Evolutionary conservation across 306 rosid genomes (phyloP), one percentile per base, ranked within the genome.

Genomic region (Pyrus betulifolia): DNA sequence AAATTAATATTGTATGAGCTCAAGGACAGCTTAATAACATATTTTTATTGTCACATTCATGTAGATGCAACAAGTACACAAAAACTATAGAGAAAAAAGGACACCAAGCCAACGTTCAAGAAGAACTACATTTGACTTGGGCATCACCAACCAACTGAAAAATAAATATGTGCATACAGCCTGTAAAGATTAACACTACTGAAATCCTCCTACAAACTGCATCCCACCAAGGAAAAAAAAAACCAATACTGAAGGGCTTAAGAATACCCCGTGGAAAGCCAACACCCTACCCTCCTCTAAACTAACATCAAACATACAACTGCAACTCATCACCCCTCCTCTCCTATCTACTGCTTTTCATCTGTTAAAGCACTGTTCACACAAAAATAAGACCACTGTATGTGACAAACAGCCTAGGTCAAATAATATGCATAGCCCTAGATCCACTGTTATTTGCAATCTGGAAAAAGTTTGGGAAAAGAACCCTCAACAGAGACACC

Each of bases 11-110:
- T 49, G 38, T 21, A 28, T 14, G 42, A 22, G 69, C n/a, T 72
- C 76, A 79, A 79, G 82, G 74, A 44, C 51, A 78, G 67, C 75
- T 82, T 68, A 74, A 68, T 62, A 81, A 46, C 49, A 61, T 49
- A 64, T 38, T 69, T 59, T 73, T 72, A 74, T 28, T 30, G 49
- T 73, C 76, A 66, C 70, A 49, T 49, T 30, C 25, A 46, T 49
- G 14, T 67, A 33, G 17, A 18, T 4, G 8, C 44, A 64, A 64
- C 21, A 13, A 61, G 7, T 63, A 64, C 9, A 64, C 12, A 19
- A 64, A 52, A 52, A 31, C 30, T 15, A 11, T 11, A 8, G 51
- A 57, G 5, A 40, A 52, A 64, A 38, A 61, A 14, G 17, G 30
- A 25, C 21, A 11, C 67, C 67, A 27, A 23, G 21, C 35, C 11